Evolutionary conservation across 208 protist genomes (phyloP).

Genomic region (Vickermania spadyakhi): DNA sequence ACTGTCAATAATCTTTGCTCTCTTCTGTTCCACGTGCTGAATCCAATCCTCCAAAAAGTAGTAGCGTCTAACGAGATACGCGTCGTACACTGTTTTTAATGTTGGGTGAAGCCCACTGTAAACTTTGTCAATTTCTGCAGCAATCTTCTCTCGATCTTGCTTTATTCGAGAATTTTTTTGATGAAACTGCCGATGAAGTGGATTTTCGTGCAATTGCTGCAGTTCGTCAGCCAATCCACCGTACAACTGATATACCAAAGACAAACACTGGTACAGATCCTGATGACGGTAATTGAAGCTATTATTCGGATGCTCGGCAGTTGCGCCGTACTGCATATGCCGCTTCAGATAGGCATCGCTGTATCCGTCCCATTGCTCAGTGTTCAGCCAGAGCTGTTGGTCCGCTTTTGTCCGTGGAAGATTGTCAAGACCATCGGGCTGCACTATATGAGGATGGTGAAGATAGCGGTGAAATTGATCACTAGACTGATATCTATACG

Average conservation of each 20-base stretch:
- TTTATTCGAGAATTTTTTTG: constrained; percentile 35
- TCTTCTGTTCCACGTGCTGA: constrained; percentile 61
- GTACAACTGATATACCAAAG: constrained; percentile 65
- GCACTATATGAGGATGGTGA: constrained; percentile 74
- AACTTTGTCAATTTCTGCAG: constrained; percentile 44
- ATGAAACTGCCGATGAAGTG: constrained; percentile 75
- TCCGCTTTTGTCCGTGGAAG: constrained; percentile 67
- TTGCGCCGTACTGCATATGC: constrained; percentile 79
- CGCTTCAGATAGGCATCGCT: constrained; percentile 70
- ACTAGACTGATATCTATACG: constrained; percentile 44
- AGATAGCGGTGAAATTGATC: constrained; percentile 84
- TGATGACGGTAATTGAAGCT: constrained; percentile 39
- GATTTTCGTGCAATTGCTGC: constrained; percentile 70
- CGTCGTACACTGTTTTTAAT: constrained; percentile 79
- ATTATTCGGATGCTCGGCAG: constrained; percentile 55
- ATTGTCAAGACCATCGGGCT: constrained; percentile 69
- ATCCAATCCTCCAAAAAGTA: constrained; percentile 78
- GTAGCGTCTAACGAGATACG: constrained; percentile 73
- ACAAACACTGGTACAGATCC: constrained; percentile 54
- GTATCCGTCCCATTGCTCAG: constrained; percentile 84
- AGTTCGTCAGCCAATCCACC: constrained; percentile 63
- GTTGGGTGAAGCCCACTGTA: constrained; percentile 78
- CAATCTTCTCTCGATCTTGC: constrained; percentile 58
- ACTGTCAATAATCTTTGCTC: constrained; percentile 36
- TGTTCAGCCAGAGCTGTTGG: constrained; percentile 85